These are phyloP conservation scores for Zygotorulaspora sp. DNA, from an alignment of 805 yeast species.

Conservation along the genomic window DNA sequence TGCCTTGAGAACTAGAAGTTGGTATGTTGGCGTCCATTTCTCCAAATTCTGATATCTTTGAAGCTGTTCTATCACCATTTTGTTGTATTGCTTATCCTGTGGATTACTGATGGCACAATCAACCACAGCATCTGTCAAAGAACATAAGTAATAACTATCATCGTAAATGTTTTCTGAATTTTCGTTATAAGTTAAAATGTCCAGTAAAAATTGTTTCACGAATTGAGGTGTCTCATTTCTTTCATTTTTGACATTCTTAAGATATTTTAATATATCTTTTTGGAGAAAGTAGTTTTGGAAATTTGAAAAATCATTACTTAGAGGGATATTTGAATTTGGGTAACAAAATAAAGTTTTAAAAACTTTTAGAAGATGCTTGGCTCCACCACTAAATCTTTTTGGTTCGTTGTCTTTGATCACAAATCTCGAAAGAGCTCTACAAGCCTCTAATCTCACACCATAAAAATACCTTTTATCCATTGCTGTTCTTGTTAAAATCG, in stretches of 20 bases:
- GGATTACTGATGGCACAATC: constrained; percentile 35
- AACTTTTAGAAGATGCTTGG: constrained; percentile 64
- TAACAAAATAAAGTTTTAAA: constrained; percentile 72
- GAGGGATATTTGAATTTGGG: constrained; percentile 58
- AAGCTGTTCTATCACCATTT: constrained; percentile 58
- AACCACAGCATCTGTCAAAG: constrained; percentile 53
- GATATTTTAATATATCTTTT: constrained; percentile 58
- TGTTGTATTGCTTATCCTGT: constrained; percentile 38
- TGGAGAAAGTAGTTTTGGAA: constrained; percentile 65
- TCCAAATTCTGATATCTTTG: constrained; percentile 75
- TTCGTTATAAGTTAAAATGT: constrained; percentile 76
- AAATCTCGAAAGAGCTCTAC: constrained; percentile 64
- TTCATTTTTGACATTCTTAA: constrained; percentile 58
- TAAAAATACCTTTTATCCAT: constrained; percentile 82
- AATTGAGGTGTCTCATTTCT: constrained; percentile 58
- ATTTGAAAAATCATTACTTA: constrained; percentile 75
- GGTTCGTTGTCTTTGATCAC: constrained; percentile 41
- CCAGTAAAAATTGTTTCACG: constrained; percentile 60
- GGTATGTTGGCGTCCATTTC: constrained; percentile 77
- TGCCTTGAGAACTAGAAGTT: constrained; percentile 40
- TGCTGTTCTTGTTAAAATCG: constrained; percentile 71
- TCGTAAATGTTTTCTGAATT: constrained; percentile 72
- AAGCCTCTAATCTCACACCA: constrained; percentile 87
- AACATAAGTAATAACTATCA: constrained; percentile 63
- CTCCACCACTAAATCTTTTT: constrained; percentile 43